Base-by-base conservation (phyloP, 768 basidiomycete species). In the Phanerodontia chrysosporium region DNA sequence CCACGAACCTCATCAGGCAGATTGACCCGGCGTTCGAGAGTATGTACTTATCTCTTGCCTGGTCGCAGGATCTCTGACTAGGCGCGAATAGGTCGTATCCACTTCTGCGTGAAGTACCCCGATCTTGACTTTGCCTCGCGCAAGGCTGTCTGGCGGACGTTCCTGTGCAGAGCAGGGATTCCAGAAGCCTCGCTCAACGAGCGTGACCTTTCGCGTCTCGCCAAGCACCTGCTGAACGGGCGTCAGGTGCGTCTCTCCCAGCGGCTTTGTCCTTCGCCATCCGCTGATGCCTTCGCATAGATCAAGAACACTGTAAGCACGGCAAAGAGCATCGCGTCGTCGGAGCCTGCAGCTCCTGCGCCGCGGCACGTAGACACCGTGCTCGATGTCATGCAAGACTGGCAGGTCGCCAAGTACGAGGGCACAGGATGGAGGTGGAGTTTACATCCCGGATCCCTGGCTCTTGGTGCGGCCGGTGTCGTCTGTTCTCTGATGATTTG, bases 21-120 rank as follows among this genome's bases (percentile, higher is more conserved):
- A 68, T 67, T 49, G 75, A 76, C 56, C 52, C 62, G 2, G 74
- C 73, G 8, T 71, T 75, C 53, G 70, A 75, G 51, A 70, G 69
- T 70, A 42, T 13, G 69, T 59, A 1, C 12, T 55, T 16, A 45
- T 28, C 48, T 52, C 6, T 28, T 10, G 21, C 10, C 58, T n/a
- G n/a, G n/a, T n/a, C n/a, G n/a, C n/a, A n/a, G n/a, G n/a, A n/a
- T n/a, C n/a, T n/a, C n/a, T n/a, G n/a, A n/a, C n/a, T n/a, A n/a
- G n/a, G n/a, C n/a, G n/a, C n/a, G n/a, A n/a, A n/a, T 42, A 73
- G 72, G 70, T 64, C 73, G 72, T 9, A 75, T 75, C 5, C 74
- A 75, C 51, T 70, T 75, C 54, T 69, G 64, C 3, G 59, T 75
- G 18, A 64, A 70, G 55, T 75, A 73, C 53, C 70, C 69, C 7